Evolutionary conservation across 352 stramenopile species (phyloP).

Genomic region (Pythium brassicae): DNA sequence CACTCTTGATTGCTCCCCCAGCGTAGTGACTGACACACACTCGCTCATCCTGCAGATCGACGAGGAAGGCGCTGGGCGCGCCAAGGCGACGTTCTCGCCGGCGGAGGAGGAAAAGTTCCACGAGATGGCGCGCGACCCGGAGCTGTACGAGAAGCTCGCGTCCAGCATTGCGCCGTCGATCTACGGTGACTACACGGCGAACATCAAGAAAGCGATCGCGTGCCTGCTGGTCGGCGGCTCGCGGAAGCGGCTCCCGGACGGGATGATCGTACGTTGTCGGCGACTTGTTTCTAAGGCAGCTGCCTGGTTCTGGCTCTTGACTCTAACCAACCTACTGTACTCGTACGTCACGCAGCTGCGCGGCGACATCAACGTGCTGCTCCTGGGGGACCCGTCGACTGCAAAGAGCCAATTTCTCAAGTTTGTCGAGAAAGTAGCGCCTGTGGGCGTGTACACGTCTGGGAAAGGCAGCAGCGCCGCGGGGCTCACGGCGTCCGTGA

Average conservation of each 20-base stretch:
- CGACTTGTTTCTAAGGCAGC: too few relatives aligned
- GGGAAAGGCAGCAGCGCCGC: constrained; percentile 97
- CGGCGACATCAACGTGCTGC: constrained; percentile 98
- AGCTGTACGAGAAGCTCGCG: constrained; percentile 93
- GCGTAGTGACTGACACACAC: neutral
- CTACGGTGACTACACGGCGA: constrained; percentile 94
- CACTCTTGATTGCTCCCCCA: too few relatives aligned
- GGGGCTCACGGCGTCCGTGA: constrained; percentile 96
- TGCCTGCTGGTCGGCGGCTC: constrained; percentile 95
- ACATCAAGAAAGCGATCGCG: constrained; percentile 97
- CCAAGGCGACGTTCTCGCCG: constrained; percentile 91
- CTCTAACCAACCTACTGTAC: neutral
- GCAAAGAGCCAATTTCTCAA: constrained; percentile 99
- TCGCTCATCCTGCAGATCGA: constrained; percentile 55
- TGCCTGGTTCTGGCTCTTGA: too few relatives aligned
- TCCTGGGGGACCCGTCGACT: constrained; percentile 97
- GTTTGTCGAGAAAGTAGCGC: constrained; percentile 95
- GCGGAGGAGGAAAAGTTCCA: constrained; percentile 98
- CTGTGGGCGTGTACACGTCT: constrained; percentile 98
- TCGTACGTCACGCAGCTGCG: constrained; percentile 43
- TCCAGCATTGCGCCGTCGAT: constrained; percentile 92
- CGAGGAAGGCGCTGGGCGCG: constrained; percentile 88
- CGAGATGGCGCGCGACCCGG: constrained; percentile 81
- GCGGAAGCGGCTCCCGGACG: constrained; percentile 93
- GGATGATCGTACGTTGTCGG: constrained; percentile 80